These are phyloP conservation scores for Millerozyma acaciae DNA, from an alignment of 805 yeast species.

Conservation along the genomic window DNA sequence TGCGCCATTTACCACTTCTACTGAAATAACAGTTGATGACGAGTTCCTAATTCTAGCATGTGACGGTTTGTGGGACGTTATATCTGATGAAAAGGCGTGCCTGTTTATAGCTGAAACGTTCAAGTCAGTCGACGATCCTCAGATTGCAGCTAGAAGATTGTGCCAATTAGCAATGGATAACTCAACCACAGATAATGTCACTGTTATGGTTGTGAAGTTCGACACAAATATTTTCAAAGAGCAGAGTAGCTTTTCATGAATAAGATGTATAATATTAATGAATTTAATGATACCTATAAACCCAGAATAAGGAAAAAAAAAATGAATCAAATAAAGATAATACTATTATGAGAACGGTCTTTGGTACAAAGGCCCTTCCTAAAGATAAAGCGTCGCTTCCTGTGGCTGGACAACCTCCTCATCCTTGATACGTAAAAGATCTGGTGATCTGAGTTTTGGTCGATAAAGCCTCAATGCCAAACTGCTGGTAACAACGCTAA, in stretches of 20 bases:
- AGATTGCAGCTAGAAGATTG: conserved; percentile 61
- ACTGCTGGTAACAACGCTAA: conserved; percentile 57
- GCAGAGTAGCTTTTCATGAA: too few species aligned
- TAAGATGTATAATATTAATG: background rate
- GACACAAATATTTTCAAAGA: conserved; percentile 41
- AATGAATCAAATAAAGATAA: too few species aligned
- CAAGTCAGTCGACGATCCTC: conserved; percentile 40
- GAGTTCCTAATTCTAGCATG: conserved; percentile 87
- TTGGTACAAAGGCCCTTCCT: too few species aligned
- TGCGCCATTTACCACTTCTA: conserved; percentile 86
- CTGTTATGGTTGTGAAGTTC: conserved; percentile 81
- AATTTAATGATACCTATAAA: too few species aligned
- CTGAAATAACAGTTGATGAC: conserved; percentile 64
- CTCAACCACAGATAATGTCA: conserved; percentile 85
- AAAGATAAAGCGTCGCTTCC: too few species aligned
- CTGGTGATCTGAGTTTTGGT: conserved; percentile 36
- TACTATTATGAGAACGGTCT: too few species aligned
- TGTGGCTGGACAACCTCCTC: too few species aligned
- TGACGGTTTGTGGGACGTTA: conserved; percentile 96
- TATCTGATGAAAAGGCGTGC: conserved; percentile 81
- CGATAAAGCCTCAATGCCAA: conserved; percentile 46
- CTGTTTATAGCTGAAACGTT: conserved; percentile 54
- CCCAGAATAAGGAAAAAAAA: too few species aligned
- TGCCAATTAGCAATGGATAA: conserved; percentile 72
- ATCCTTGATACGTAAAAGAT: too few species aligned